Percentiles rank a stretch among this genome's conserved stretches.
These are phyloP conservation scores for Nemania sp. DNA, from an alignment of 2,329 filamentous ascomycete species.

Conservation along the genomic window DNA sequence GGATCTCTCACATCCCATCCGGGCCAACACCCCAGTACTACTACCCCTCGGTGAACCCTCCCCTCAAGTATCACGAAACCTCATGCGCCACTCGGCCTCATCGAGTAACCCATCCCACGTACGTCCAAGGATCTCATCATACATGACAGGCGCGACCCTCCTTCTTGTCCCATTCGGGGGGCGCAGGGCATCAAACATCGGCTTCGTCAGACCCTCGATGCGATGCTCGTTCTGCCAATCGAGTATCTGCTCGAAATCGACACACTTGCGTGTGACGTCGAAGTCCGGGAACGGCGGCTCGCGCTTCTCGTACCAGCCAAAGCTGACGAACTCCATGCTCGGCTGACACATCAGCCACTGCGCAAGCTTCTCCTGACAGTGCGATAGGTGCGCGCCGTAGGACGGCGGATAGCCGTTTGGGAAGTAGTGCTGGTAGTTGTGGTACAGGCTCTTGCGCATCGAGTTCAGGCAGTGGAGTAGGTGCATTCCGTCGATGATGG, in stretches of 20 bases:
- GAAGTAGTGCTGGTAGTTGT: too few relatives aligned
- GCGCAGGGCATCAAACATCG: slow-evolving; percentile 5
- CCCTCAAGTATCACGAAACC: too few relatives aligned
- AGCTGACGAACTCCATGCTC: slow-evolving; percentile 10
- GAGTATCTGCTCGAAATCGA: slow-evolving; percentile 8
- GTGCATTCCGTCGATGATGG: too few relatives aligned
- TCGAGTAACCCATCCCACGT: slow-evolving; percentile 2
- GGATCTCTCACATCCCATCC: too few relatives aligned
- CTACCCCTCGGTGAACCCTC: too few relatives aligned
- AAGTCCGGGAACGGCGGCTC: slow-evolving; percentile 10
- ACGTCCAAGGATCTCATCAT: slow-evolving; percentile 10
- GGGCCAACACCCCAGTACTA: too few relatives aligned
- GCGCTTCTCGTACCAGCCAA: slow-evolving; percentile 9
- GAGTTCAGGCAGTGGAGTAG: too few relatives aligned
- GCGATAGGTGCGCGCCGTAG: too few relatives aligned
- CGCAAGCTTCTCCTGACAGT: slow-evolving; percentile 7
- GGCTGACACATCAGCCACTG: slow-evolving; percentile 13
- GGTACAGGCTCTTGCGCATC: too few relatives aligned
- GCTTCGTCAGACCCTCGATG: slow-evolving; percentile 4
- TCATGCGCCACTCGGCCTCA: too few relatives aligned
- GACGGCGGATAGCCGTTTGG: too few relatives aligned
- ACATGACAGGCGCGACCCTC: neutral
- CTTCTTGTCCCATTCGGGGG: neutral
- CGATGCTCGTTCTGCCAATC: slow-evolving; percentile 8
- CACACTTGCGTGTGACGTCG: slow-evolving; percentile 8